A percentile compares a stretch with the other conserved stretches of the same genome.
Conservation (phyloP, 345 rosid species). For the Salix arbutifolia region DNA sequence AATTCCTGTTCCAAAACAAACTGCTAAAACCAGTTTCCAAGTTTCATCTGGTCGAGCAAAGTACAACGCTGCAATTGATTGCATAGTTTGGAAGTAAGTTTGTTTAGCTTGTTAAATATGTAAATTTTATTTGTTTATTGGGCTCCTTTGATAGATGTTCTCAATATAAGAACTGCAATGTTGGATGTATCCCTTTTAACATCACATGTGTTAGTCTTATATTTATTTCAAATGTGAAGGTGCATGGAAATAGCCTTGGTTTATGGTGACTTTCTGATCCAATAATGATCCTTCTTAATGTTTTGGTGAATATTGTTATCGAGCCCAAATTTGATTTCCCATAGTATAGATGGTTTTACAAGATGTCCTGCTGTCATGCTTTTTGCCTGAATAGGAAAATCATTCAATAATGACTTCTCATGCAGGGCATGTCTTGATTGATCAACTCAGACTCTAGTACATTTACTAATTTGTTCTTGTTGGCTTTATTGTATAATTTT, state of each 20-base stretch:
- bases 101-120: neutral
- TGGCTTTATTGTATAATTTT: neutral
- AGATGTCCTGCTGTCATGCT: neutral
- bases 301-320: neutral
- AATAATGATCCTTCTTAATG: neutral
- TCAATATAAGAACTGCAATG: neutral
- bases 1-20: slow-evolving; percentile 97
- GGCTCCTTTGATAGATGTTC: neutral
- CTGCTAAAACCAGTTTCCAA: slow-evolving; percentile 96
- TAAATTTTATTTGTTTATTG: neutral
- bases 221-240: neutral
- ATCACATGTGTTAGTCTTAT: neutral
- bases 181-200: neutral
- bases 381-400: neutral
- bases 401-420: neutral
- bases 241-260: neutral
- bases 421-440: neutral
- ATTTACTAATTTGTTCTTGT: neutral
- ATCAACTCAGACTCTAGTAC: neutral
- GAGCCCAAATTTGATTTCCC: neutral
- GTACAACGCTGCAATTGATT: slow-evolving; percentile 90
- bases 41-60: slow-evolving; percentile 95
- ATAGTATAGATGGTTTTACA: neutral
- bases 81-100: slow-evolving; percentile 99
- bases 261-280: neutral